phyloP scores from a whole-genome alignment of 768 basidiomycete species.

The Lentinula sp. region DNA sequence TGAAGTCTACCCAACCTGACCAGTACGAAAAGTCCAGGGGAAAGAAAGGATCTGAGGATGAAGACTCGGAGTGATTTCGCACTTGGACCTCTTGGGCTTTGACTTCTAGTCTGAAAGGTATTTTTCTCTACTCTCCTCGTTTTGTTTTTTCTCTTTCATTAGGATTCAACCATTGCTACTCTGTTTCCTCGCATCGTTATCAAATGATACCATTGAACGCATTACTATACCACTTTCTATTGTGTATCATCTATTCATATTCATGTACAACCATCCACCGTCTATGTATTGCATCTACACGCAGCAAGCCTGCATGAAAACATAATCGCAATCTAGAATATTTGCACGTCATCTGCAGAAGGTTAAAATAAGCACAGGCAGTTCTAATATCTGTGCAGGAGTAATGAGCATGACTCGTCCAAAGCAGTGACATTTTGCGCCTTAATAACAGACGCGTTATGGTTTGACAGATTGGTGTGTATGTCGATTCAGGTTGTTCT shows the following conservation, averaged over 20 bases:
- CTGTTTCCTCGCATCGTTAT: background rate
- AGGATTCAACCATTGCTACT: background rate
- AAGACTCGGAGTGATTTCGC: background rate
- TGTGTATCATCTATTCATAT: too few relatives aligned
- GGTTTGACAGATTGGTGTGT: slow-evolving; percentile 45
- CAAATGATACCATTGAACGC: background rate
- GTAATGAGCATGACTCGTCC: background rate
- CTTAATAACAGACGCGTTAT: background rate
- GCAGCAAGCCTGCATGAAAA: too few relatives aligned
- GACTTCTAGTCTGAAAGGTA: background rate
- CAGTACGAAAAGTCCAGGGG: slow-evolving; percentile 2
- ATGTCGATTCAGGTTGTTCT: slow-evolving; percentile 48
- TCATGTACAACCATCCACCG: too few relatives aligned
- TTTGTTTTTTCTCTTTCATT: background rate
- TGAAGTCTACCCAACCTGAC: slow-evolving; percentile 4
- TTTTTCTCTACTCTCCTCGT: background rate
- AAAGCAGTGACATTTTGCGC: background rate
- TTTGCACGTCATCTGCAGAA: too few relatives aligned
- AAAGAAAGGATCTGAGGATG: background rate
- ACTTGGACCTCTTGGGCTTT: background rate
- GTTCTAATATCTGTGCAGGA: too few relatives aligned
- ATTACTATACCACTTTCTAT: background rate
- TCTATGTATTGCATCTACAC: too few relatives aligned
- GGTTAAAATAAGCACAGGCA: too few relatives aligned
- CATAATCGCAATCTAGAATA: too few relatives aligned